phyloP scores from a whole-genome alignment of 2,329 filamentous ascomycete genomes.

The Cladosporium velox region DNA sequence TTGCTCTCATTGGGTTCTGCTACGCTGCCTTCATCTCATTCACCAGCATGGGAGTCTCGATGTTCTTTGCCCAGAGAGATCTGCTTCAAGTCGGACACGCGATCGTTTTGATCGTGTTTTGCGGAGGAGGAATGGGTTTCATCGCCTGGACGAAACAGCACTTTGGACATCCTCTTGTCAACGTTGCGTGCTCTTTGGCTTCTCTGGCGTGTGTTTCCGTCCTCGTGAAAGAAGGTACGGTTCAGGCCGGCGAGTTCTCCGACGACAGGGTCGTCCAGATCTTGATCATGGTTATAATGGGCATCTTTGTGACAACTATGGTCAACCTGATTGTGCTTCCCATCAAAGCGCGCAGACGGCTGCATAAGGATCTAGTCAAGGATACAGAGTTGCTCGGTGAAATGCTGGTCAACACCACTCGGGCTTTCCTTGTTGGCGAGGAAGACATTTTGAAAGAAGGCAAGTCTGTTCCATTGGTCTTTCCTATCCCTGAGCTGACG shows the following conservation, averaged over 20 bases:
- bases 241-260: slow-evolving; percentile 79
- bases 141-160: slow-evolving; percentile 56
- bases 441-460: slow-evolving; percentile 67
- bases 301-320: slow-evolving; percentile 68
- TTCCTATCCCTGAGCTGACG: background rate
- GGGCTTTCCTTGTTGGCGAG: slow-evolving; percentile 78
- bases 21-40: slow-evolving; percentile 77
- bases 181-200: slow-evolving; percentile 72
- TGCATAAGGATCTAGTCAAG: slow-evolving; percentile 72
- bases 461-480: background rate
- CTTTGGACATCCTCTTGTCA: slow-evolving; percentile 43
- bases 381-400: slow-evolving; percentile 75
- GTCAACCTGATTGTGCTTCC: slow-evolving; percentile 80
- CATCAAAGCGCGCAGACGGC: slow-evolving; percentile 70
- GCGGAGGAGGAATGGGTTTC: slow-evolving; percentile 82
- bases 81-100: slow-evolving; percentile 72
- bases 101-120: slow-evolving; percentile 78
- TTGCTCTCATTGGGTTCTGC: slow-evolving; percentile 74
- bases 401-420: slow-evolving; percentile 78
- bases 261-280: slow-evolving; percentile 80
- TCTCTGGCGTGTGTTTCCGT: slow-evolving; percentile 88
- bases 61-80: slow-evolving; percentile 70
- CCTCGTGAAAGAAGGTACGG: slow-evolving; percentile 85
- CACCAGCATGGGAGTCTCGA: slow-evolving; percentile 84
- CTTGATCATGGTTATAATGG: slow-evolving; percentile 80